Percentiles rank a stretch among this genome's conserved stretches.
Conservation (phyloP, 345 rosid genomes). For the Linum usitatissimum region DNA sequence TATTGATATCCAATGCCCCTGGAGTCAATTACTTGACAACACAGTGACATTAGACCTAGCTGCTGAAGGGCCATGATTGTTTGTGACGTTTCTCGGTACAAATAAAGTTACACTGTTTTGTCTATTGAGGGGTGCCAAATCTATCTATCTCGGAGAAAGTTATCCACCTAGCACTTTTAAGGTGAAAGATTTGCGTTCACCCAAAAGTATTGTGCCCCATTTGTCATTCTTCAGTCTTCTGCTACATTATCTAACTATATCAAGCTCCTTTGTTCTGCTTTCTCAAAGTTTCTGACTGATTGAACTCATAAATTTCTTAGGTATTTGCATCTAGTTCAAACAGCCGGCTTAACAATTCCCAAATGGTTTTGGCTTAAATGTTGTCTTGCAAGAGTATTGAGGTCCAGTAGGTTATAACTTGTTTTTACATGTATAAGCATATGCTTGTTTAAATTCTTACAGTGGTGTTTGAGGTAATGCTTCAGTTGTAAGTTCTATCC, state of each 20-base stretch:
- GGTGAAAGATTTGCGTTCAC: too few species aligned
- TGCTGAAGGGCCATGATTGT: background rate
- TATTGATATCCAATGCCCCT: background rate
- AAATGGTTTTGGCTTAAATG: background rate
- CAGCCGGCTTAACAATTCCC: background rate
- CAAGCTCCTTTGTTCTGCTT: background rate
- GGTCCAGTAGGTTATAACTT: background rate
- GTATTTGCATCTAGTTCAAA: background rate
- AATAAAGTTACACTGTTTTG: too few species aligned
- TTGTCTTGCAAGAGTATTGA: background rate
- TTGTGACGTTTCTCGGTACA: background rate
- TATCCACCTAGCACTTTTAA: background rate
- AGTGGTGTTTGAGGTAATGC: slow-evolving; percentile 1
- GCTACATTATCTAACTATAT: background rate
- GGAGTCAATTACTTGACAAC: background rate
- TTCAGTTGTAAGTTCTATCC: slow-evolving; percentile 13
- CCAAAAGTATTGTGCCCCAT: background rate
- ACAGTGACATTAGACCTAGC: background rate
- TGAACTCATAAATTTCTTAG: background rate
- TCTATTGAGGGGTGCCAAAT: background rate
- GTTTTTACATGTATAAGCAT: background rate
- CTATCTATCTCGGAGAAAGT: background rate
- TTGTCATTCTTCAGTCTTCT: background rate
- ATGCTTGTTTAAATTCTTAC: background rate
- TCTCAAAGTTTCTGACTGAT: background rate